Percentiles rank a stretch among this genome's conserved stretches.
These are phyloP conservation scores for Dictyostelium firmibasis DNA, from an alignment of 78 protist genomes.

Conservation along the genomic window DNA sequence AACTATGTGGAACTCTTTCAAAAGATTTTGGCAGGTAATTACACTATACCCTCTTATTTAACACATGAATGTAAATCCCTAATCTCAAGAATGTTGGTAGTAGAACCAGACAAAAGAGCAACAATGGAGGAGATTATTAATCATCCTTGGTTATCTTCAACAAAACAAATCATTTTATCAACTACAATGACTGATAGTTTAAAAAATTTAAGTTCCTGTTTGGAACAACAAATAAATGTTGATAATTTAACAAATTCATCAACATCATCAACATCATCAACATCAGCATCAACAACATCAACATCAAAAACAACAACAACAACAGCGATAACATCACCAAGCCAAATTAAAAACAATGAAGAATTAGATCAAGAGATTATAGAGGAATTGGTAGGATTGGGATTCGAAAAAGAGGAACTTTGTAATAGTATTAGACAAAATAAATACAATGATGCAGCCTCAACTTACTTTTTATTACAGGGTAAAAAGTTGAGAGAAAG, in stretches of 20 bases:
- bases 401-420: conserved; percentile 54
- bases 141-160: conserved; percentile 62
- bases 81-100: conserved; percentile 95
- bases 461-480: conserved; percentile 54
- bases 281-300: no score
- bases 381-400: conserved; percentile 30
- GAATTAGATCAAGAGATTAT: conserved; percentile 34
- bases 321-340: background rate
- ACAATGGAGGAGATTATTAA: conserved; percentile 55
- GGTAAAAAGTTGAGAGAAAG: conserved; percentile 38
- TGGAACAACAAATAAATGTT: background rate
- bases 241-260: background rate
- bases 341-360: background rate
- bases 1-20: conserved; percentile 94
- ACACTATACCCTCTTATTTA: conserved; percentile 71
- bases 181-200: background rate
- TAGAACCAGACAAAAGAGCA: conserved; percentile 92
- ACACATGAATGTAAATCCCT: conserved; percentile 84
- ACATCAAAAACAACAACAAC: background rate
- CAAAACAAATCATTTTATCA: background rate
- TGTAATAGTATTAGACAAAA: conserved; percentile 40
- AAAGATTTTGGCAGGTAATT: conserved; percentile 90
- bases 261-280: background rate
- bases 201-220: background rate
- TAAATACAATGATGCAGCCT: conserved; percentile 62